These are phyloP conservation scores for Termitomyces sp. DNA, from an alignment of 768 basidiomycete species.

Conservation along the genomic window DNA sequence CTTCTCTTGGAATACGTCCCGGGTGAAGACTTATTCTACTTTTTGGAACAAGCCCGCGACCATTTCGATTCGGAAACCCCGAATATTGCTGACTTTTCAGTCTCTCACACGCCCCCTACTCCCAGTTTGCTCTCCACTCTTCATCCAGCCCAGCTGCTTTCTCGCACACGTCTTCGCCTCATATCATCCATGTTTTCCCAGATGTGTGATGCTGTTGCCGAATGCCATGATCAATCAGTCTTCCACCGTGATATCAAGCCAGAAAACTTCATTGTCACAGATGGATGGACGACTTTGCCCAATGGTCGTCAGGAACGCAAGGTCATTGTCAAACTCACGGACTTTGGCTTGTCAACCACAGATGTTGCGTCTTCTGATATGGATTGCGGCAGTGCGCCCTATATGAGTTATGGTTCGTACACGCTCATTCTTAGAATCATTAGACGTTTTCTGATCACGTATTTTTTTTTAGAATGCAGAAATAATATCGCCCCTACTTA, in stretches of 20 bases:
- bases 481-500: constrained; percentile 97
- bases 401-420: constrained; percentile 92
- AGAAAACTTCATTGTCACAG: constrained; percentile 96
- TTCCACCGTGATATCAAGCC: constrained; percentile 99
- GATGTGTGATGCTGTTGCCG: constrained; percentile 97
- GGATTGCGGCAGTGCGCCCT: constrained; percentile 98
- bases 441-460: constrained; percentile 15
- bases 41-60: constrained; percentile 94
- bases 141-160: constrained; percentile 78
- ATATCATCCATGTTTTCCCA: constrained; percentile 97
- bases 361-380: constrained; percentile 91
- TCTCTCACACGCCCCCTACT: constrained; percentile 82
- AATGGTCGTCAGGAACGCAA: constrained; percentile 70
- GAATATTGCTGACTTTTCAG: constrained; percentile 37
- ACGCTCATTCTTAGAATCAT: constrained; percentile 4
- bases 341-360: constrained; percentile 93
- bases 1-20: constrained; percentile 95
- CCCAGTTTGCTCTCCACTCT: constrained; percentile 87
- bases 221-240: constrained; percentile 88
- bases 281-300: constrained; percentile 59
- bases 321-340: constrained; percentile 94
- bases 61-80: constrained; percentile 61
- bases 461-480: constrained; percentile 75
- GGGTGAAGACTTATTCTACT: constrained; percentile 97
- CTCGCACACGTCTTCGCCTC: constrained; percentile 83